These are phyloP conservation scores for Amanita exitialis DNA, from an alignment of 768 basidiomycete species.

Conservation along the genomic window DNA sequence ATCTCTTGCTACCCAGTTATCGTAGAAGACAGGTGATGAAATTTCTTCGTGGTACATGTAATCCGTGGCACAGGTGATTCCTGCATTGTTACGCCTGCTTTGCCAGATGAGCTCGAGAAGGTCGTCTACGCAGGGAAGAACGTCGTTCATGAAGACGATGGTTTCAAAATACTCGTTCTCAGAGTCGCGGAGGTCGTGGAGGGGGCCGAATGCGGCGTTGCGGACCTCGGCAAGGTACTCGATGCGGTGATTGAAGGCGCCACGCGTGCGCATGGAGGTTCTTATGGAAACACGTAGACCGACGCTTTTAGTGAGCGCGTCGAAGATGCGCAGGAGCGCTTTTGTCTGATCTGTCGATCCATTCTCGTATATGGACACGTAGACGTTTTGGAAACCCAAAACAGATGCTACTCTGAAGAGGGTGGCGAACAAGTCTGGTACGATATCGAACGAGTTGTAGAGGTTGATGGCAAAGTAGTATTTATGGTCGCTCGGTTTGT, in stretches of 20 bases:
- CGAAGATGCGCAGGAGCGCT: constrained; percentile 90
- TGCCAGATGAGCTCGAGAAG: constrained; percentile 98
- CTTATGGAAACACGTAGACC: constrained; percentile 92
- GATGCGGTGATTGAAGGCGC: constrained; percentile 98
- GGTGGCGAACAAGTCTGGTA: constrained; percentile 94
- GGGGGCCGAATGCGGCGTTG: constrained; percentile 91
- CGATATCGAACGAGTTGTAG: constrained; percentile 98
- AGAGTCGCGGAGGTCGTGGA: constrained; percentile 87
- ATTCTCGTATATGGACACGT: constrained; percentile 98
- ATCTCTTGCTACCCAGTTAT: constrained; percentile 97
- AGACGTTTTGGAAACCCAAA: constrained; percentile 96
- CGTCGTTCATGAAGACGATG: constrained; percentile 99
- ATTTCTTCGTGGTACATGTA: constrained; percentile 99
- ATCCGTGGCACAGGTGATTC: constrained; percentile 96
- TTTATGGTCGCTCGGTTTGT: constrained; percentile 67
- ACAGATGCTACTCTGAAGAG: constrained; percentile 90
- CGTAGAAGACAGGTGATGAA: constrained; percentile 91
- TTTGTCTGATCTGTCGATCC: constrained; percentile 99
- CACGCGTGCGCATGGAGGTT: constrained; percentile 85
- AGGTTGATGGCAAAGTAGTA: constrained; percentile 99
- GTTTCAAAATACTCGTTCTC: constrained; percentile 94
- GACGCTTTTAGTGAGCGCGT: constrained; percentile 81
- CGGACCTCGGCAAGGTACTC: constrained; percentile 99
- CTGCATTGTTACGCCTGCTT: constrained; percentile 85
- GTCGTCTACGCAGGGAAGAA: constrained; percentile 96